Evolutionary conservation across 2,329 filamentous ascomycete species (phyloP), one percentile per base, ranked within the genome.

Genomic region (Fusarium lyarnte): DNA sequence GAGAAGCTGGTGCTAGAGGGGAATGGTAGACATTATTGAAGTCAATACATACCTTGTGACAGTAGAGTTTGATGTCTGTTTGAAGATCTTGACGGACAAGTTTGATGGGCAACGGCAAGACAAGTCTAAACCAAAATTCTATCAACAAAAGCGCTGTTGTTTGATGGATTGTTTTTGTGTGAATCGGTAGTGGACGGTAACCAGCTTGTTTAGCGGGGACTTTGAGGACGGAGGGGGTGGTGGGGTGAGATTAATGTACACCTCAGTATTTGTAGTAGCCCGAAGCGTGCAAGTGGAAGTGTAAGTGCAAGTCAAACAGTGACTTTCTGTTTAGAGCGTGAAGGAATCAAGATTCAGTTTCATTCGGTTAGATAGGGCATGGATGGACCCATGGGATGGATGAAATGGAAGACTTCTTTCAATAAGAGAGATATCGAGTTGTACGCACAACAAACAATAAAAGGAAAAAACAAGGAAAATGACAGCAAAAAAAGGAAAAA

Each of bases 161-260:
- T 68, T 60, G 60, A 60, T 47, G 39, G 54, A 51, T 74, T 74
- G 47, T 66, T 75, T 68, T 66, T 75, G 73, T 74, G 66, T 69
- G 69, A 60, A 58, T 63, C 70, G 58, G 63, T 58, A 75, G 67
- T 73, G 69, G 55, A 65, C 72, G 42, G 62, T 61, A 67, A 64
- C 66, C 72, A 59, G 61, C 57, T 69, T 68, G 67, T 60, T 73
- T 75, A 76, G 74, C 62, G 74, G 74, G 74, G 70, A 75, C 69
- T 61, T 57, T 63, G 62, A 49, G 55, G 52, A 63, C 16, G 25
- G 43, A 46, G 45, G 16, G 63, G 66, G 74, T 72, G 66, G 63
- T 63, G 57, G 74, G 58, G 74, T 73, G 74, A 67, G 63, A 62
- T 57, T 67, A 67, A 66, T 67, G 43, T 36, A 25, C 25, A 25